Evolutionary conservation across 164 flowering plant genomes (phyloP).

Genomic region (Saururus chinensis): DNA sequence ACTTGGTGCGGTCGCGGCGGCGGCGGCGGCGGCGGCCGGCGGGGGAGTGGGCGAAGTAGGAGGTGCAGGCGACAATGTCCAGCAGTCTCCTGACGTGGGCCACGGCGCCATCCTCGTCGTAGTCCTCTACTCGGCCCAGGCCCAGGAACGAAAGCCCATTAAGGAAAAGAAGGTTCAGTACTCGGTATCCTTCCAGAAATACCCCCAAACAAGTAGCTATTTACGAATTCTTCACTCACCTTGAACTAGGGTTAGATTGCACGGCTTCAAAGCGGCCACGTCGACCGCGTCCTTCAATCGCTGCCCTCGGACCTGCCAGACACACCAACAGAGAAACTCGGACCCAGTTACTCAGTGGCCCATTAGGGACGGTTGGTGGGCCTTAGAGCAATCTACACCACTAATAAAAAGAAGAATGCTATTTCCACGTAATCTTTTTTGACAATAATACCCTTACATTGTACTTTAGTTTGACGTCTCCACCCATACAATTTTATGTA

Average conservation of each 20-base stretch:
- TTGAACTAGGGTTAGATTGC: conserved; percentile 59
- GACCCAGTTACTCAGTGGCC: neutral
- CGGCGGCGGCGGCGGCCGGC: conserved; percentile 7
- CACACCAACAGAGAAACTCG: neutral
- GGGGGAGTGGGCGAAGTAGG: conserved; percentile 59
- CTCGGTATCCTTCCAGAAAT: too few species aligned
- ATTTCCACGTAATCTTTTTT: too few species aligned
- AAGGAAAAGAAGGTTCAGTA: too few species aligned
- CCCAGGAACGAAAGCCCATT: neutral
- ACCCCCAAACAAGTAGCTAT: neutral
- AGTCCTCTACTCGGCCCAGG: conserved; percentile 55
- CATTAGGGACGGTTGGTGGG: neutral
- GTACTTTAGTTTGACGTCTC: too few species aligned
- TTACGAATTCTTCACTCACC: conserved; percentile 25
- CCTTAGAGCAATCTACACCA: too few species aligned
- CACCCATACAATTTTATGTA: too few species aligned
- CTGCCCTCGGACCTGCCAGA: conserved; percentile 62
- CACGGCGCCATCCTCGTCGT: conserved; percentile 62
- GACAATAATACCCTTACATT: too few species aligned
- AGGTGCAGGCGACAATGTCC: conserved; percentile 88
- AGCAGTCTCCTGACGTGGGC: conserved; percentile 82
- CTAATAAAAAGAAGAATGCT: too few species aligned
- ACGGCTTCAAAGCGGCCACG: conserved; percentile 85
- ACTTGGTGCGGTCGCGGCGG: conserved; percentile 12
- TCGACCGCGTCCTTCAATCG: conserved; percentile 76